These are phyloP conservation scores for Cytospora mali DNA, from an alignment of 2,329 filamentous ascomycete species.

Conservation along the genomic window DNA sequence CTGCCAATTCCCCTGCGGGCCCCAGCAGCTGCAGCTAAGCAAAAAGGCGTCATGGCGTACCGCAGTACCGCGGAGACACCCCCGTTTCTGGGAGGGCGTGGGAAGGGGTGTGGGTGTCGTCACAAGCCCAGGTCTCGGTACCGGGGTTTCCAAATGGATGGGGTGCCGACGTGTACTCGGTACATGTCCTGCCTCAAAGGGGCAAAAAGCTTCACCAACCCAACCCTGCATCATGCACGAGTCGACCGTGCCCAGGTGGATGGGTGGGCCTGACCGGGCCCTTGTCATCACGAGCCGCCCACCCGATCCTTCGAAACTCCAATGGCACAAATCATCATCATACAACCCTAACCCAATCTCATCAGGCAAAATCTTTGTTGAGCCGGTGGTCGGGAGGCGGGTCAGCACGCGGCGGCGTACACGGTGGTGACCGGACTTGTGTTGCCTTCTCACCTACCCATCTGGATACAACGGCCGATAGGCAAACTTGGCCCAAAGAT, in stretches of 20 bases:
- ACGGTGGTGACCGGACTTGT: slow-evolving; percentile 15
- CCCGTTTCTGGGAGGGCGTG: slow-evolving; percentile 27
- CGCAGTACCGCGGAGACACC: slow-evolving; percentile 25
- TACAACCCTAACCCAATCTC: slow-evolving; percentile 27
- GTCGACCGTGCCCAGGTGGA: slow-evolving; percentile 21
- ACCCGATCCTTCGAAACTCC: slow-evolving; percentile 11
- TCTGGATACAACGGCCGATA: slow-evolving; percentile 23
- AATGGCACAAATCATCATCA: not conserved
- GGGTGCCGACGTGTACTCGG: slow-evolving; percentile 20
- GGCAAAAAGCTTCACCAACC: slow-evolving; percentile 22
- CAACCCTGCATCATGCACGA: slow-evolving; percentile 29
- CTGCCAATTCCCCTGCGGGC: slow-evolving; percentile 24
- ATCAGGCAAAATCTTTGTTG: not conserved
- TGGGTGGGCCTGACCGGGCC: slow-evolving; percentile 24
- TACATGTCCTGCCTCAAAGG: slow-evolving; percentile 11
- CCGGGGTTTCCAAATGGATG: slow-evolving; percentile 13
- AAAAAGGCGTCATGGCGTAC: slow-evolving; percentile 28
- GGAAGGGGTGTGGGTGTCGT: slow-evolving; percentile 3
- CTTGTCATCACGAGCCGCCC: slow-evolving; percentile 27
- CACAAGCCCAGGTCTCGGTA: slow-evolving; percentile 18
- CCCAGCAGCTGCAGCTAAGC: slow-evolving; percentile 29
- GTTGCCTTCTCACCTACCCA: slow-evolving; percentile 14
- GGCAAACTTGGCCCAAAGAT: slow-evolving; percentile 29
- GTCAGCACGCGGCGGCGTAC: slow-evolving; percentile 6
- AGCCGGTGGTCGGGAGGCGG: not conserved